These are phyloP conservation scores for Copromyces sp. DNA, from an alignment of 495 filamentous ascomycete species.

Conservation along the genomic window DNA sequence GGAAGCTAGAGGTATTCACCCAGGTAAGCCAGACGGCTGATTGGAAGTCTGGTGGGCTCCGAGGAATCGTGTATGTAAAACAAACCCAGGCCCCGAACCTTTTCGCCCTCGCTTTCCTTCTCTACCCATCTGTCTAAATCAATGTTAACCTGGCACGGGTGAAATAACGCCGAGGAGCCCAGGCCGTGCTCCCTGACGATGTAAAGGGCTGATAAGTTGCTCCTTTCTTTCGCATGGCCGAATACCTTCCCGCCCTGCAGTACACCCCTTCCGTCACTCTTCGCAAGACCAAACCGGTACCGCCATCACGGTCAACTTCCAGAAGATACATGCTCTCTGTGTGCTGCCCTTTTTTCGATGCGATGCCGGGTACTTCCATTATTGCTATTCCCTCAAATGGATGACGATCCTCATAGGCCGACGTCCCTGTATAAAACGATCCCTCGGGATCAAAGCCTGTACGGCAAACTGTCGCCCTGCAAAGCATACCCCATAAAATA, in stretches of 20 bases:
- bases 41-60: background rate
- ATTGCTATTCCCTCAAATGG: background rate
- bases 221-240: no score
- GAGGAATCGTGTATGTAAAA: no score
- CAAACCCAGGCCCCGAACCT: no score
- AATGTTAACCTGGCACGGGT: background rate
- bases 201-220: no score
- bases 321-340: background rate
- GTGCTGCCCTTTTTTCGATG: background rate
- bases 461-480: no score
- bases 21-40: background rate
- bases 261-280: background rate
- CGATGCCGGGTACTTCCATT: background rate
- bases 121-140: background rate
- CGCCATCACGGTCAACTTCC: background rate
- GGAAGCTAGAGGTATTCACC: no score
- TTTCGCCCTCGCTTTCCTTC: background rate
- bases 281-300: background rate
- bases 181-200: no score
- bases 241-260: background rate
- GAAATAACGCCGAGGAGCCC: no score
- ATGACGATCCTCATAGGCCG: background rate
- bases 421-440: background rate
- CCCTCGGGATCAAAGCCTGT: no score
- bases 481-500: background rate